A percentile compares a stretch with the other conserved stretches of the same genome.
Conservation (phyloP, 345 rosid species). For the Arabis alpina region DNA sequence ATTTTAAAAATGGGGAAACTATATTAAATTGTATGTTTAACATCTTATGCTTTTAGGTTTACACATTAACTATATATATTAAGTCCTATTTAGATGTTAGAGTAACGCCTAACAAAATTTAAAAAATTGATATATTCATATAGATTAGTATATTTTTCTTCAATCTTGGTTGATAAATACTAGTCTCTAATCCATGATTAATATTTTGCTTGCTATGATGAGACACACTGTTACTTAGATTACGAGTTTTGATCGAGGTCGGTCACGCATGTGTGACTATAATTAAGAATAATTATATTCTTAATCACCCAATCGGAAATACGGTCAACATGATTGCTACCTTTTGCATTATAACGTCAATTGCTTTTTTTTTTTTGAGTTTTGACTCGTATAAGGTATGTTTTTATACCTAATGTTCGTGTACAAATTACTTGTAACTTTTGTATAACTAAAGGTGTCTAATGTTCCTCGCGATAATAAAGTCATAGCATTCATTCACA, state of each 20-base stretch:
- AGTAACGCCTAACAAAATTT: no score
- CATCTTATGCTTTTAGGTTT: no score
- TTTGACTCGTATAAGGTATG: not conserved
- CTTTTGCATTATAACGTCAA: conserved; percentile 13
- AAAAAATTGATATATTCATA: no score
- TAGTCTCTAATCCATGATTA: not conserved
- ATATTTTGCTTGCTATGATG: not conserved
- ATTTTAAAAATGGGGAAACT: no score
- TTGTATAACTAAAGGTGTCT: not conserved
- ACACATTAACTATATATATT: no score
- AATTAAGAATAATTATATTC: conserved; percentile 7
- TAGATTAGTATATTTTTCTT: not conserved
- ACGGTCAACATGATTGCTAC: conserved; percentile 32
- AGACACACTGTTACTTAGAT: conserved; percentile 6
- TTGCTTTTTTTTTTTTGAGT: conserved; percentile 10
- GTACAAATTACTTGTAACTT: conserved; percentile 1
- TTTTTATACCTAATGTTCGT: not conserved
- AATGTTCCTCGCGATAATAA: not conserved
- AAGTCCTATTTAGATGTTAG: no score
- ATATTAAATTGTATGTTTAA: no score
- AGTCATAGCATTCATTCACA: not conserved
- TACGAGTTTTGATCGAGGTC: conserved; percentile 35
- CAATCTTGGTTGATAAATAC: not conserved
- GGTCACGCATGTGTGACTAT: conserved; percentile 35
- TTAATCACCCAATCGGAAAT: not conserved